Evolutionary conservation across 129 eudicot species (phyloP).

Genomic region (Centella asiatica): DNA sequence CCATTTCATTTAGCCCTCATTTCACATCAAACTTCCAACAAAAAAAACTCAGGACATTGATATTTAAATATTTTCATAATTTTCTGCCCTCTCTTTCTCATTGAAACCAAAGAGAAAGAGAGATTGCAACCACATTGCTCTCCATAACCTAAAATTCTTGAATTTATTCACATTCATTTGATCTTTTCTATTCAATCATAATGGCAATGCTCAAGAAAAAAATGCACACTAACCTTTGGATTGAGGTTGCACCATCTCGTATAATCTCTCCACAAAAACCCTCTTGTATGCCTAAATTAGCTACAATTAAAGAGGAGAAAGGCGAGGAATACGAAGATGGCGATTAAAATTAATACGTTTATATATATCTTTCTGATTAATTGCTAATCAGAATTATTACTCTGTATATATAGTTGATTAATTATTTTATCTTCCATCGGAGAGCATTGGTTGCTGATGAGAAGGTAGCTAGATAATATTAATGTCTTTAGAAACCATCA

Average conservation of each 20-base stretch:
- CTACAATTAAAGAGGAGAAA: conserved; percentile 15
- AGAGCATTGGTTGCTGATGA: too few relatives aligned
- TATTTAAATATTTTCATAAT: background rate
- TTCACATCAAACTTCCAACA: background rate
- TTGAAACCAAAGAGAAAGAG: conserved; percentile 14
- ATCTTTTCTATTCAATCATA: background rate
- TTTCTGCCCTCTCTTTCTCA: conserved; percentile 16
- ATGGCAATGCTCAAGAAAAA: conserved; percentile 6
- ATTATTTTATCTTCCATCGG: too few relatives aligned
- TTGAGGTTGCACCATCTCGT: conserved; percentile 14
- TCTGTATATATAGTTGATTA: too few relatives aligned
- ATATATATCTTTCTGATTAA: too few relatives aligned
- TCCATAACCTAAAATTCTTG: too few relatives aligned
- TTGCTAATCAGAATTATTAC: too few relatives aligned
- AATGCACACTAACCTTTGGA: conserved; percentile 8
- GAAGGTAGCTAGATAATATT: too few relatives aligned
- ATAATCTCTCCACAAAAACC: conserved; percentile 4
- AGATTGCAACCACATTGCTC: background rate
- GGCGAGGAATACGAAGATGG: conserved; percentile 12
- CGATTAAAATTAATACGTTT: too few relatives aligned
- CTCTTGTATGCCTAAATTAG: conserved; percentile 18
- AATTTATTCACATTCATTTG: background rate
- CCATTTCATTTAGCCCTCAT: background rate
- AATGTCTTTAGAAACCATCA: too few relatives aligned
- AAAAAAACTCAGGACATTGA: too few relatives aligned